Evolutionary conservation across 2,329 filamentous ascomycete species (phyloP).

Genomic region (Alternaria viburni): DNA sequence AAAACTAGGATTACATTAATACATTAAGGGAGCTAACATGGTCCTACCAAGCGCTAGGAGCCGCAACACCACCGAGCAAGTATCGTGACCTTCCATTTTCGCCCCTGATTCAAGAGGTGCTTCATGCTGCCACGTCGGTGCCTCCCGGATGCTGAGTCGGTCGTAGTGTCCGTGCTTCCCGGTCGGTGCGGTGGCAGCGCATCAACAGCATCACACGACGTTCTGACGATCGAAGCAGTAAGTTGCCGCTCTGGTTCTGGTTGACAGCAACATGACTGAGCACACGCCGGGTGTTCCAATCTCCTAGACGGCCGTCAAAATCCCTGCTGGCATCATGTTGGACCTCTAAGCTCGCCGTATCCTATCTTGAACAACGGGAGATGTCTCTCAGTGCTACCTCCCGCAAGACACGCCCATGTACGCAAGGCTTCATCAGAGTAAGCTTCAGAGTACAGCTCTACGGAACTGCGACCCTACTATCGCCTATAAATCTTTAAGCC

Average conservation of each 20-base stretch:
- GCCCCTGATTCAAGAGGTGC: conserved; percentile 19
- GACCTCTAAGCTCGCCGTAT: not conserved
- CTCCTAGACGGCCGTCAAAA: too few species aligned
- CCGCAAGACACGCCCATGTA: not conserved
- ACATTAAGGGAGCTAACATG: too few species aligned
- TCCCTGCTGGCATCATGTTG: not conserved
- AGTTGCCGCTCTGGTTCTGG: not conserved
- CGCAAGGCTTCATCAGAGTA: not conserved
- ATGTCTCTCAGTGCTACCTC: not conserved
- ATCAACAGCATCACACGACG: conserved; percentile 9
- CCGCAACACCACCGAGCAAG: conserved; percentile 33
- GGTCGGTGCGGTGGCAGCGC: conserved; percentile 5
- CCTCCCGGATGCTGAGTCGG: conserved; percentile 5
- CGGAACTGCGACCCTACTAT: not conserved
- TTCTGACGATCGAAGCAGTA: not conserved
- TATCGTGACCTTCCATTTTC: conserved; percentile 43
- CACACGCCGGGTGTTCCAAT: not conserved
- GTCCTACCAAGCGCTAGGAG: conserved; percentile 28
- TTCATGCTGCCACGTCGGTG: conserved; percentile 11
- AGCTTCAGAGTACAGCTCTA: not conserved
- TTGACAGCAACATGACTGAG: not conserved
- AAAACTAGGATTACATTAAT: too few species aligned
- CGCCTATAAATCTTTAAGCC: not conserved
- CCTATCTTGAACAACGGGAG: not conserved
- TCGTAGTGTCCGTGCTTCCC: conserved; percentile 4